Percentiles rank a stretch among this genome's conserved stretches.
Conservation (phyloP, 78 protist species). For the Diacronema lutheri region DNA sequence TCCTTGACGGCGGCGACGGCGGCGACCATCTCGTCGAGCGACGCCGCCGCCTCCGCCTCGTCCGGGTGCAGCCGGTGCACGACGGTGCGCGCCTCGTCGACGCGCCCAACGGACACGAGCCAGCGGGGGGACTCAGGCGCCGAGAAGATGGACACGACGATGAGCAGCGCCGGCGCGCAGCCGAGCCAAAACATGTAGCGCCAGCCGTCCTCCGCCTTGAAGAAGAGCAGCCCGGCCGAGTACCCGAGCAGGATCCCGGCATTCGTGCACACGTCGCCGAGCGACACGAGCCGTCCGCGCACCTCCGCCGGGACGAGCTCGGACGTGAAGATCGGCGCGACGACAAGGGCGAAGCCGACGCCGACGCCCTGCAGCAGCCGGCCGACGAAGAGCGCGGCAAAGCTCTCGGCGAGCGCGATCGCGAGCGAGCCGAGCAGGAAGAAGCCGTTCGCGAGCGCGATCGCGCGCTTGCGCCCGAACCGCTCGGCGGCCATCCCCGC, state of each 20-base stretch:
- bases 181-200: not conserved
- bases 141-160: not conserved
- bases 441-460: not conserved
- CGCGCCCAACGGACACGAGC: not conserved
- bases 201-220: not conserved
- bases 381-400: not conserved
- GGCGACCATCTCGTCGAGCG: no score
- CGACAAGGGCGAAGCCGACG: not conserved
- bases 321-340: not conserved
- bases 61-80: no score
- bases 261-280: not conserved
- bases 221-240: not conserved
- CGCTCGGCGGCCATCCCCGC: not conserved
- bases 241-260: constrained; percentile 5
- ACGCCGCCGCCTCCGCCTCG: no score
- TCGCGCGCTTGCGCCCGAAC: not conserved
- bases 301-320: not conserved
- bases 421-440: not conserved
- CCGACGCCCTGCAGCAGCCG: not conserved
- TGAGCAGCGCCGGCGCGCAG: not conserved
- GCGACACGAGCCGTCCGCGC: not conserved
- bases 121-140: constrained; percentile 9
- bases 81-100: no score
- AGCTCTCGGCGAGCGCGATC: not conserved
- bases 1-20: not conserved